phyloP scores from a whole-genome alignment of 108 stramenopile species.

The Ochromonas danica region DNA sequence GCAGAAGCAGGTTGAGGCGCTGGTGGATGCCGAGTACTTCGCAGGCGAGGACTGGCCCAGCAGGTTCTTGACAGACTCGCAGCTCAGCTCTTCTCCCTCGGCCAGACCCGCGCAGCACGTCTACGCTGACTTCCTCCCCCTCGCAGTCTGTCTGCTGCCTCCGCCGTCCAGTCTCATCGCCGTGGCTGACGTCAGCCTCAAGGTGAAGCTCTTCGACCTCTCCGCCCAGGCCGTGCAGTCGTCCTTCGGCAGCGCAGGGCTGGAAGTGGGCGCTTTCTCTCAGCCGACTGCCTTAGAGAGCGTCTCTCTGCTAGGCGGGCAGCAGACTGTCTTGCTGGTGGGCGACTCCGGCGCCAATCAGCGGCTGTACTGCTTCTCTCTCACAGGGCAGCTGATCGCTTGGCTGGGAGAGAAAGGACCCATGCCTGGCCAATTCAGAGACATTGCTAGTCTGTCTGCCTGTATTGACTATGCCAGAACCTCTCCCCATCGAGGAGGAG shows the following conservation, averaged over 20 bases:
- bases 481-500: neutral
- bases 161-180: no score
- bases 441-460: neutral
- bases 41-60: neutral
- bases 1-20: neutral
- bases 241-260: neutral
- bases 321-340: neutral
- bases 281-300: neutral
- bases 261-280: neutral
- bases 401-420: neutral
- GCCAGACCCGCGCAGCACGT: no score
- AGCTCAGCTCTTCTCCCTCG: no score
- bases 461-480: no score
- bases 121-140: no score
- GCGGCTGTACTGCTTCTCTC: neutral
- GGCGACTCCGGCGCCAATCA: neutral
- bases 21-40: neutral
- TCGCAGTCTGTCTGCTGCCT: no score
- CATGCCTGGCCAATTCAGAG: neutral
- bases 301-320: neutral
- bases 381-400: neutral
- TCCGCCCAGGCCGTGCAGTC: neutral
- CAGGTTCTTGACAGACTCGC: no score
- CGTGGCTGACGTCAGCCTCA: neutral
- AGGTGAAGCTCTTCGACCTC: neutral